Percentiles rank a stretch among this genome's conserved stretches.
Evolutionary conservation across 208 protist genomes (phyloP).

Genomic region (Plasmodiophora brassicae): DNA sequence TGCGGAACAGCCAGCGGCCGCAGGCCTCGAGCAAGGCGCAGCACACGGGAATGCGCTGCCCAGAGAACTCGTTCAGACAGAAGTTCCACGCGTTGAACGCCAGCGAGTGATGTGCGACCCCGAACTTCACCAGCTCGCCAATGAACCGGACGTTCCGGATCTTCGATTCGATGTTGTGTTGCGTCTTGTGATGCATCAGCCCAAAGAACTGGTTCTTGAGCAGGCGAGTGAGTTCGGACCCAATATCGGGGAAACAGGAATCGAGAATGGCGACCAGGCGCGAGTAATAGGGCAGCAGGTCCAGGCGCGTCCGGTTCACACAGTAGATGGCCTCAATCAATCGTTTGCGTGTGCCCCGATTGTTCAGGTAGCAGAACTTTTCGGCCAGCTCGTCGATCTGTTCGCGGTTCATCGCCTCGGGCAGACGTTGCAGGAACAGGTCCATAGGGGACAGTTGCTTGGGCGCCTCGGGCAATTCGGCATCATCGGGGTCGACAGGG

Average conservation of each 20-base stretch:
- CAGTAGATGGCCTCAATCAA: not conserved
- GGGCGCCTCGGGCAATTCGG: not conserved
- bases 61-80: constrained; percentile 19
- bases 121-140: constrained; percentile 26
- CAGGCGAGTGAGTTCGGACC: not conserved
- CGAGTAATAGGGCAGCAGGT: constrained; percentile 5
- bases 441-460: not conserved
- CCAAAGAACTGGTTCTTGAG: constrained; percentile 22
- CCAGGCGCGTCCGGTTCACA: not conserved
- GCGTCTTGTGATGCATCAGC: not conserved
- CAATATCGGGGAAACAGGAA: constrained; percentile 24
- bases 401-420: constrained; percentile 4
- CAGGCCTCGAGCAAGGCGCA: not conserved
- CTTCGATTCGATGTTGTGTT: constrained; percentile 31
- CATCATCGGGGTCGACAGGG: not conserved
- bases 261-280: not conserved
- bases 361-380: not conserved
- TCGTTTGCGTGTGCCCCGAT: not conserved
- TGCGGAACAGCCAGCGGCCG: constrained; percentile 1
- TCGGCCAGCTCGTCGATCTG: constrained; percentile 21
- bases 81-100: constrained; percentile 28
- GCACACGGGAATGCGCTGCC: not conserved
- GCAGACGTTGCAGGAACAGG: not conserved
- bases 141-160: constrained; percentile 23
- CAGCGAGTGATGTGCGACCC: not conserved